Percentiles rank a stretch among this genome's conserved stretches.
These are phyloP conservation scores for Cephaloascus albidus DNA, from an alignment of 805 yeast species.

Conservation along the genomic window DNA sequence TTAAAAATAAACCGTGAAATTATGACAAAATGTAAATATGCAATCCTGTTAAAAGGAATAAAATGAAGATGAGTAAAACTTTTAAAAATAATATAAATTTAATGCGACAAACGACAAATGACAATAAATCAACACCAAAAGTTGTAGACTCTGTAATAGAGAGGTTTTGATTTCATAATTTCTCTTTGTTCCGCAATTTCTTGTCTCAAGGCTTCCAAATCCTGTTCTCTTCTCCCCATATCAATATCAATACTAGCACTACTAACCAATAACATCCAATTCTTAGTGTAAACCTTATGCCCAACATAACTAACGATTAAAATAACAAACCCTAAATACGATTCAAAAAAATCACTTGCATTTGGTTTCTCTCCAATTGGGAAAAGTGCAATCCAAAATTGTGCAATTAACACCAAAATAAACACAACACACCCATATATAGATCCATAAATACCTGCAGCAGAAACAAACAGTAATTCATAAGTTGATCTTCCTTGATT, in stretches of 20 bases:
- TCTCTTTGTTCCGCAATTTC: constrained; percentile 23
- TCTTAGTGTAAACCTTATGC: constrained; percentile 27
- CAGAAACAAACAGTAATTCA: constrained; percentile 25
- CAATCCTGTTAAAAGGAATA: no score
- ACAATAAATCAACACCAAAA: constrained; percentile 20
- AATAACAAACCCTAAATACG: constrained; percentile 28
- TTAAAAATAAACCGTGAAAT: no score
- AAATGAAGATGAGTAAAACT: no score
- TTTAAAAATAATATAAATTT: no score
- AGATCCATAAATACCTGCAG: constrained; percentile 27
- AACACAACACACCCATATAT: constrained; percentile 19
- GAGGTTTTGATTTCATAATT: constrained; percentile 21
- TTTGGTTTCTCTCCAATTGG: constrained; percentile 23
- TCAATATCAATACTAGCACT: constrained; percentile 29
- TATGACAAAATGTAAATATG: no score
- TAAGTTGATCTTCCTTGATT: constrained; percentile 23
- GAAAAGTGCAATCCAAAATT: constrained; percentile 31
- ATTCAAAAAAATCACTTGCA: constrained; percentile 23
- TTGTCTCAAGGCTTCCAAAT: constrained; percentile 26
- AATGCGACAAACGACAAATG: no score
- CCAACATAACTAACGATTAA: constrained; percentile 25
- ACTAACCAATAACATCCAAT: constrained; percentile 25
- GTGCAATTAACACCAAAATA: constrained; percentile 27
- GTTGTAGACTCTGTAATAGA: constrained; percentile 20
- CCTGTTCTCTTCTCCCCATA: constrained; percentile 32